Percentiles rank a stretch among this genome's conserved stretches.
phyloP scores from a whole-genome alignment of 2,329 filamentous ascomycete species.

The Chaetomium globosum region DNA sequence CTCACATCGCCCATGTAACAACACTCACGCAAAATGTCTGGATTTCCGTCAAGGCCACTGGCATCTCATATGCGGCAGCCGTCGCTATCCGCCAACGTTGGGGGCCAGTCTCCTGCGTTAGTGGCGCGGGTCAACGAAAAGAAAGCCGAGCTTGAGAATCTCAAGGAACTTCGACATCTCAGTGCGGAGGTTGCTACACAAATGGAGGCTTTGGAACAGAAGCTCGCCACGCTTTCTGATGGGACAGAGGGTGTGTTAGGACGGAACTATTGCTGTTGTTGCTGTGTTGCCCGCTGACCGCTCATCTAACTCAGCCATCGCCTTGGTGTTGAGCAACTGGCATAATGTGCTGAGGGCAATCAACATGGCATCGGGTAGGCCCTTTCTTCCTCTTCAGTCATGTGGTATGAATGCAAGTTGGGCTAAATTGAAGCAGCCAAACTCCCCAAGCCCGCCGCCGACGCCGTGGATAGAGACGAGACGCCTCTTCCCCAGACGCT shows the following conservation, averaged over 20 bases:
- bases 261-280: slow-evolving; percentile 1
- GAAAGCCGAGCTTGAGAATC: slow-evolving; percentile 76
- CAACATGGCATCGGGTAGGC: slow-evolving; percentile 79
- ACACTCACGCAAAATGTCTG: slow-evolving; percentile 51
- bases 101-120: slow-evolving; percentile 69
- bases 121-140: slow-evolving; percentile 81
- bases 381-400: background rate
- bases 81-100: slow-evolving; percentile 52
- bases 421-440: slow-evolving; percentile 56
- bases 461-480: slow-evolving; percentile 40
- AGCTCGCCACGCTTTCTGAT: slow-evolving; percentile 74
- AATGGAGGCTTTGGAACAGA: slow-evolving; percentile 80
- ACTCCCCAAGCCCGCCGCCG: slow-evolving; percentile 62
- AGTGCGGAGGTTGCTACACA: slow-evolving; percentile 77
- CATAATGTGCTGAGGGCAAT: slow-evolving; percentile 83
- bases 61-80: slow-evolving; percentile 69
- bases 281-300: slow-evolving; percentile 22
- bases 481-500: slow-evolving; percentile 75
- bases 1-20: background rate
- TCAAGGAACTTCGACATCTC: slow-evolving; percentile 76
- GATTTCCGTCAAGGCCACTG: slow-evolving; percentile 58
- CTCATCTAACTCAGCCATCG: slow-evolving; percentile 61
- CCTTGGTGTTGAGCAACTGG: slow-evolving; percentile 84
- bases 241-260: slow-evolving; percentile 71
- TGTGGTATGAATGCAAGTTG: background rate